Conservation (phyloP, 1,284 basidiomycete species). For the Puccinia horiana region DNA sequence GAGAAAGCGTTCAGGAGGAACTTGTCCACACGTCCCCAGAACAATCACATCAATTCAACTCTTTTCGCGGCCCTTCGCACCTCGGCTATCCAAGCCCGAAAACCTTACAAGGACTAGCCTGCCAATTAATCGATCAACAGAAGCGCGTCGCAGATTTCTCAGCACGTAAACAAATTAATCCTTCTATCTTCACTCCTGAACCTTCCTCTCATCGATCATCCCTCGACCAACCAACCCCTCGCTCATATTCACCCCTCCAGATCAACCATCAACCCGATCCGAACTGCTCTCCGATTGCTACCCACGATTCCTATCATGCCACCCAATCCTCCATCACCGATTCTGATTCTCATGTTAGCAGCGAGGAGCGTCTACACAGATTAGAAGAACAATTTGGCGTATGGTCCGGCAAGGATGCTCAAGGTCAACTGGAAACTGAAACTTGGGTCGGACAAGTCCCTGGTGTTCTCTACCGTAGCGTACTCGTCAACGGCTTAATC, state of each 20-base stretch:
- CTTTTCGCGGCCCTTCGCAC: conserved; percentile 1
- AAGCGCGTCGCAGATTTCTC: conserved; percentile 5
- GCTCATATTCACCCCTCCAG: not conserved
- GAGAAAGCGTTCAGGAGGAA: conserved; percentile 4
- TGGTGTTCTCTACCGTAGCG: conserved; percentile 54
- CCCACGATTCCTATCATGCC: not conserved
- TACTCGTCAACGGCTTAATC: conserved; percentile 55
- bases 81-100: conserved; percentile 24
- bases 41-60: not conserved
- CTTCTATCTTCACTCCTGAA: conserved; percentile 1
- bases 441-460: conserved; percentile 51
- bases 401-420: conserved; percentile 48
- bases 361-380: conserved; percentile 29
- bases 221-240: not conserved
- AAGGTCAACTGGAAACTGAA: conserved; percentile 51
- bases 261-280: not conserved
- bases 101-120: conserved; percentile 17
- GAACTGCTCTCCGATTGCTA: not conserved
- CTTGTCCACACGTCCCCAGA: not conserved
- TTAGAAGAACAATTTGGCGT: conserved; percentile 55
- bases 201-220: conserved; percentile 17
- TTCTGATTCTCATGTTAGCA: not conserved
- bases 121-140: conserved; percentile 14
- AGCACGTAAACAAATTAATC: not conserved
- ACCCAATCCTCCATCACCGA: not conserved